Evolutionary conservation across 2,329 filamentous ascomycete genomes (phyloP).

Genomic region (Cladophialophora exuberans): DNA sequence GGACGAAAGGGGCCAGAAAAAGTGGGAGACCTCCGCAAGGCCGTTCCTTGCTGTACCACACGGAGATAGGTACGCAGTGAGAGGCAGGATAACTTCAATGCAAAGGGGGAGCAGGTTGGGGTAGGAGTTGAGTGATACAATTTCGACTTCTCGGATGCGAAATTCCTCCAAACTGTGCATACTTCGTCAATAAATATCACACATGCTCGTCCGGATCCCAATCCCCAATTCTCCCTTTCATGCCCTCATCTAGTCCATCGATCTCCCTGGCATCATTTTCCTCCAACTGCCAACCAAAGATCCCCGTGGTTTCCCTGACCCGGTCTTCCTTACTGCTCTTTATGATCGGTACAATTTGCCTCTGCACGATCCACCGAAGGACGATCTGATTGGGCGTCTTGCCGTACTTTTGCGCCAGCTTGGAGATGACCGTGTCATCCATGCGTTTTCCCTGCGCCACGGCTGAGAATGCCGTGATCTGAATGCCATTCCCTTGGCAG

Average conservation of each 20-base stretch:
- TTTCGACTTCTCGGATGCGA: too few species aligned
- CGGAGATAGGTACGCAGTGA: too few species aligned
- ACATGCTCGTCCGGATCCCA: slow-evolving; percentile 22
- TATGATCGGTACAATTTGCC: slow-evolving; percentile 26
- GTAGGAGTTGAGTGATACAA: too few species aligned
- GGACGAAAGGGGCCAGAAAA: too few species aligned
- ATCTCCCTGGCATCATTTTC: slow-evolving; percentile 59
- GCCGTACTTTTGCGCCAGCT: slow-evolving; percentile 34
- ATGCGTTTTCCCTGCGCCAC: slow-evolving; percentile 32
- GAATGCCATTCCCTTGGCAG: slow-evolving; percentile 7
- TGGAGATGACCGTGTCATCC: slow-evolving; percentile 27
- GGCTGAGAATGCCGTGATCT: slow-evolving; percentile 24
- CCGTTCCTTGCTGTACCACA: too few species aligned
- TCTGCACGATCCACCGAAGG: slow-evolving; percentile 37
- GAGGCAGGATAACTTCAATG: too few species aligned
- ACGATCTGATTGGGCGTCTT: slow-evolving; percentile 33
- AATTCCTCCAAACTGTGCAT: too few species aligned
- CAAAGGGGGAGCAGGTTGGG: too few species aligned
- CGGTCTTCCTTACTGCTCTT: slow-evolving; percentile 26
- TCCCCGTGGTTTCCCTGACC: slow-evolving; percentile 23
- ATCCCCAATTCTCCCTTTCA: slow-evolving; percentile 49
- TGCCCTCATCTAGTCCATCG: slow-evolving; percentile 62
- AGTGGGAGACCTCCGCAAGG: too few species aligned
- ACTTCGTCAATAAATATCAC: too few species aligned
- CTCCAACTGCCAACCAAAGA: slow-evolving; percentile 24